Base-by-base conservation (phyloP, 768 basidiomycete species). In the Amyloporia xantha region DNA sequence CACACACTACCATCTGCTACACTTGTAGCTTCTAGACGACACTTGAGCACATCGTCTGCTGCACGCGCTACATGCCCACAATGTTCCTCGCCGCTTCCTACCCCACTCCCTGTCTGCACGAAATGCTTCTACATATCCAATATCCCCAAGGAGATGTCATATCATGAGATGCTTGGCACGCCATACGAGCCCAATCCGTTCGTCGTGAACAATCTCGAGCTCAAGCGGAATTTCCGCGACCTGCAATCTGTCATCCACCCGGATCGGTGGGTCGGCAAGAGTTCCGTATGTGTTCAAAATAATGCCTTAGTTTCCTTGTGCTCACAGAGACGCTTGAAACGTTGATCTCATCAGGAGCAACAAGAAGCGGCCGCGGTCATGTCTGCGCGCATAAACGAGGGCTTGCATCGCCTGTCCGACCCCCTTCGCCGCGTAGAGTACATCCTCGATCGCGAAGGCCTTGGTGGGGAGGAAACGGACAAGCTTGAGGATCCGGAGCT, bases 221-320 rank as follows among this genome's bases (percentile, higher is more conserved):
- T 96, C 50, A 84, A 81, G 63, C 68, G 70, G 28, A 74, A 76
- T 24, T 94, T 91, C 62, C 70, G 86, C 27, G 68, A 75, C 40
- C 78, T 86, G 2, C 93, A 95, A 61, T 73, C 80, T 19, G 68
- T 79, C 19, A 82, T 89, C 44, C 93, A 97, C 69, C 93, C 93
- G 0, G 93, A 97, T 63, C 74, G 81, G 11, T 95, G 88, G 85
- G 76, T 81, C 27, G 76, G 79, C 25, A 75, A 78, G 59, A 80
- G 81, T 48, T 65, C 75, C 51, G 87, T 86, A 54, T 46, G 66
- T 59, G 20, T 37, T n/a, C n/a, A n/a, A n/a, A n/a, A n/a, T n/a
- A n/a, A n/a, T 17, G 12, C 19, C 11, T 27, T 12, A 21, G 27
- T n/a, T 39, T 39, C 5, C 33, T 13, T 39, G 9, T 17, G 6